Evolutionary conservation across 2,329 filamentous ascomycete species (phyloP).

Genomic region (Trichoderma arundinaceum): DNA sequence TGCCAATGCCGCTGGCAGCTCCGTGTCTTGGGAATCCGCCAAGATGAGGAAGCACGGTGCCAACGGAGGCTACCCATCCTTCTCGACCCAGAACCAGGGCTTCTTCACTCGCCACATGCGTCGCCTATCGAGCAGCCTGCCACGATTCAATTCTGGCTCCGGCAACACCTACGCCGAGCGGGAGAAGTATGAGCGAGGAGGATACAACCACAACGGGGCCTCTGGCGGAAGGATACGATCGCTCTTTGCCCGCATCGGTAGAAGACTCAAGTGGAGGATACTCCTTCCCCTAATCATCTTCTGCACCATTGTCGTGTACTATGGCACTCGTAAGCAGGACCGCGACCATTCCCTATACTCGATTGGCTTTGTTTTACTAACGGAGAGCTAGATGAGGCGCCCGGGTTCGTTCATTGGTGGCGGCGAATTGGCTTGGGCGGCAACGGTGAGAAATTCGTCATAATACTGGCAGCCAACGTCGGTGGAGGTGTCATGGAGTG

Average conservation of each 20-base stretch:
- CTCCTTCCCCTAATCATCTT: constrained; percentile 65
- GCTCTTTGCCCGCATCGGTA: constrained; percentile 59
- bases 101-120: constrained; percentile 88
- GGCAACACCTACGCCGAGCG: constrained; percentile 70
- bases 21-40: constrained; percentile 81
- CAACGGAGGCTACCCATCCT: constrained; percentile 77
- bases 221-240: constrained; percentile 55
- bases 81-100: constrained; percentile 79
- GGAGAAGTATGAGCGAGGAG: constrained; percentile 71
- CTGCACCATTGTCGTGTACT: constrained; percentile 68
- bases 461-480: constrained; percentile 91
- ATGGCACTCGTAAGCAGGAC: constrained; percentile 70
- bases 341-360: neutral
- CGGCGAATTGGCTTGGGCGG: constrained; percentile 75
- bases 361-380: neutral
- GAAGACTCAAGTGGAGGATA: constrained; percentile 69
- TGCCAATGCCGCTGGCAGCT: constrained; percentile 59
- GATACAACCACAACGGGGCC: constrained; percentile 51
- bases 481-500: constrained; percentile 98
- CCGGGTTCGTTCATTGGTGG: constrained; percentile 66
- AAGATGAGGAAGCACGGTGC: constrained; percentile 77
- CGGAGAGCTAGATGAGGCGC: constrained; percentile 19
- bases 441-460: constrained; percentile 87
- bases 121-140: constrained; percentile 78
- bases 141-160: constrained; percentile 66